Evolutionary conservation across 768 basidiomycete species (phyloP).

Genomic region (Royoungia palumana): DNA sequence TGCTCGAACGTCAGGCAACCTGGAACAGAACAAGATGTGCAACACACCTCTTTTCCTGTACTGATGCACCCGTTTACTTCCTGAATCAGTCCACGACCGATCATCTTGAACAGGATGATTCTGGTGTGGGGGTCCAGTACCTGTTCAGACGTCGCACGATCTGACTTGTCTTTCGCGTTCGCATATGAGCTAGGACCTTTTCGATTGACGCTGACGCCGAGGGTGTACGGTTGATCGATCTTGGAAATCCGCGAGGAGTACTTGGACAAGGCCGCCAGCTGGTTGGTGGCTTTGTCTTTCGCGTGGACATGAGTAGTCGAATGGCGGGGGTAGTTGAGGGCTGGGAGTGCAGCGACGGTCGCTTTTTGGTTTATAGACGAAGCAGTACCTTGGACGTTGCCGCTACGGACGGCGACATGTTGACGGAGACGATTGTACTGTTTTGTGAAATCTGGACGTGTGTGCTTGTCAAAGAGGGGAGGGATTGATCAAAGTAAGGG

Average conservation of each 20-base stretch:
- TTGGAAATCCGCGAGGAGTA: constrained; percentile 72
- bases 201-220: constrained; percentile 77
- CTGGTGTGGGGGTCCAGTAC: constrained; percentile 96
- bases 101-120: constrained; percentile 94
- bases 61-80: constrained; percentile 96
- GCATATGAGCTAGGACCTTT: constrained; percentile 89
- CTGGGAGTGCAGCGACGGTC: constrained; percentile 62
- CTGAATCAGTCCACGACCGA: constrained; percentile 81
- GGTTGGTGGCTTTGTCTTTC: constrained; percentile 65
- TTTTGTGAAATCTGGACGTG: constrained; percentile 86
- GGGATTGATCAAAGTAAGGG: background rate
- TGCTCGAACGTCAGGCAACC: constrained; percentile 30
- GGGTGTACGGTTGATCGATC: constrained; percentile 69
- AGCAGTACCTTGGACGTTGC: constrained; percentile 57
- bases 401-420: constrained; percentile 80
- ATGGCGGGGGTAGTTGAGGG: constrained; percentile 61
- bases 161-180: constrained; percentile 92
- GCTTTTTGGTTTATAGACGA: constrained; percentile 49
- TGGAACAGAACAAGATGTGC: background rate
- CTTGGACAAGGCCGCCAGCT: constrained; percentile 70
- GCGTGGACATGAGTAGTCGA: constrained; percentile 27
- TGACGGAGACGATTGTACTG: constrained; percentile 94
- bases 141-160: constrained; percentile 95
- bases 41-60: constrained; percentile 91
- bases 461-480: background rate